Percentiles rank a stretch among this genome's conserved stretches.
Evolutionary conservation across 2,329 filamentous ascomycete genomes (phyloP).

Genomic region (Pyrenophora seminiperda): DNA sequence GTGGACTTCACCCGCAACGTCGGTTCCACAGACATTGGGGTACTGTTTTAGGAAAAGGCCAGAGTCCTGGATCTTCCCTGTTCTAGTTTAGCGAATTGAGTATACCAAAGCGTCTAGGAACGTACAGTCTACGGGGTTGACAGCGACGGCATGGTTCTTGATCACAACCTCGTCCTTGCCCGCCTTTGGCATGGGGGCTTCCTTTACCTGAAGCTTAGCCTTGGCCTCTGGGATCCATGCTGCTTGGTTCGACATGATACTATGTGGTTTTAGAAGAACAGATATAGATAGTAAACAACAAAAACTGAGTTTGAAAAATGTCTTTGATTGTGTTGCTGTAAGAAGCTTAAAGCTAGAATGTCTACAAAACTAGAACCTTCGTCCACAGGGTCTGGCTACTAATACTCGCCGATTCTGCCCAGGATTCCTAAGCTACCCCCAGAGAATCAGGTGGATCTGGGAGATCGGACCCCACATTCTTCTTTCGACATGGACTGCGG

Average conservation of each 20-base stretch:
- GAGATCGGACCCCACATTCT: constrained; percentile 2
- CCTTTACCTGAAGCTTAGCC: constrained; percentile 36
- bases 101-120: not conserved
- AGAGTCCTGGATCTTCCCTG: constrained; percentile 43
- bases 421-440: not conserved
- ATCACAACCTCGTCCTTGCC: constrained; percentile 42
- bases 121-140: constrained; percentile 43
- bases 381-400: not conserved
- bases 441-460: not conserved
- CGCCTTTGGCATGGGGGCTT: constrained; percentile 35
- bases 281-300: not conserved
- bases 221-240: constrained; percentile 40
- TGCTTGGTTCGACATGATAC: constrained; percentile 40
- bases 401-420: not conserved
- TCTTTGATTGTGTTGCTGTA: not conserved
- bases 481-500: not conserved
- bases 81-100: constrained; percentile 10
- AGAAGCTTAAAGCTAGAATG: not conserved
- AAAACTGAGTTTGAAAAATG: not conserved
- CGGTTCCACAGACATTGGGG: constrained; percentile 47
- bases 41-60: constrained; percentile 45
- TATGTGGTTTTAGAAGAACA: not conserved
- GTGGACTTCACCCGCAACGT: constrained; percentile 54
- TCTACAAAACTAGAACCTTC: no score
- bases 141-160: constrained; percentile 42